Base-by-base conservation (phyloP, 176 grass and related monocot genomes). In the Hyparrhenia diplandra region DNA sequence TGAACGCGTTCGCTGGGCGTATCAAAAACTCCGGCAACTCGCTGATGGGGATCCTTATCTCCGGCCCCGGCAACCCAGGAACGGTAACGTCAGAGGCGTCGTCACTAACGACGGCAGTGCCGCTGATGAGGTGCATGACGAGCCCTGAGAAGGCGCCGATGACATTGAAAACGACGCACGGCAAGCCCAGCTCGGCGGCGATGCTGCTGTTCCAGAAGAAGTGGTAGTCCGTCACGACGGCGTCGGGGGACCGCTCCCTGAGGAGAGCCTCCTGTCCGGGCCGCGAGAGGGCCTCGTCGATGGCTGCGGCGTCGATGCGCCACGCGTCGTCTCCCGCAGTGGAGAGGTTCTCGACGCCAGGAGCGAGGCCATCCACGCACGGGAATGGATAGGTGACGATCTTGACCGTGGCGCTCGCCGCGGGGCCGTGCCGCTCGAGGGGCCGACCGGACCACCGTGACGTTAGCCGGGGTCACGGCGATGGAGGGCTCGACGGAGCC, bases 391-490 rank as follows among this genome's bases (percentile, higher is more conserved):
- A 70, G 0, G 68, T 87, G 2, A 34, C 29, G 21, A 74, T 43
- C 21, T 40, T 30, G 20, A 87, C 77, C 3, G 2, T 0, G 14
- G 12, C 0, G 24, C 21, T 2, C 11, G 34, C 69, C 14, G 1
- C 32, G 6, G 1, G 2, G 14, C 64, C 64, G 8, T 46, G 82
- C 6, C 65, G 14, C 0, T 21, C 6, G 12, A 85, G 45, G 45
- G 0, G 17, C 6, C 0, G 76, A 46, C 6, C 4, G 46, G 0
- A 89, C 35, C 18, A 89, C 21, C 0, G 55, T 0, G 13, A 59
- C 71, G 43, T 89, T 89, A 0, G 87, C 87, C 20, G 78, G 59
- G 4, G 87, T 89, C 42, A 80, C 78, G 10, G 78, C 87, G 9
- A 86, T 2, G 23, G 64, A 57, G 31, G 42, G 5, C 54, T 78